Percentiles rank a stretch among this genome's conserved stretches.
Evolutionary conservation across 305 asterid species (phyloP).

Genomic region (Lippia alba): DNA sequence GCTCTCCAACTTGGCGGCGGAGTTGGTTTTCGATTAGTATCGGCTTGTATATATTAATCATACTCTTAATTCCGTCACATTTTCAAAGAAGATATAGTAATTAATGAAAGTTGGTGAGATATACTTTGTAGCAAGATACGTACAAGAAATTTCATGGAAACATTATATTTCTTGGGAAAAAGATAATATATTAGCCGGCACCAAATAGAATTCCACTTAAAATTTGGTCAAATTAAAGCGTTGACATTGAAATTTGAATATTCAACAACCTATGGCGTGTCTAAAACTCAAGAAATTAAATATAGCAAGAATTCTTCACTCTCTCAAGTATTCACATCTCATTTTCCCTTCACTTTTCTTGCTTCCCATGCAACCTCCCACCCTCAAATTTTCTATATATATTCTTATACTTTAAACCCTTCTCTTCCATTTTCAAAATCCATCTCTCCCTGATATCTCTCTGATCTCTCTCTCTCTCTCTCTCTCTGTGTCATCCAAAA

Average conservation of each 20-base stretch:
- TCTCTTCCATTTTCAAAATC: background rate
- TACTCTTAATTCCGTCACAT: background rate
- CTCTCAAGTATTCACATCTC: conserved; percentile 36
- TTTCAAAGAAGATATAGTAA: background rate
- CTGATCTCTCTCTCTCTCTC: conserved; percentile 1
- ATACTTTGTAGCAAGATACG: conserved; percentile 6
- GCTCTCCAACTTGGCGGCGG: too few species aligned
- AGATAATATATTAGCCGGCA: conserved; percentile 29
- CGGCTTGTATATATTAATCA: too few species aligned
- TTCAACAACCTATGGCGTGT: conserved; percentile 53
- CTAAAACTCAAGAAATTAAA: conserved; percentile 29
- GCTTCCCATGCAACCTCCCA: conserved; percentile 31
- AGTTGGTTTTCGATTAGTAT: too few species aligned
- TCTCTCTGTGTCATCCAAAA: conserved; percentile 10
- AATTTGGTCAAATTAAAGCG: conserved; percentile 39
- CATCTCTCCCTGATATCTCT: too few species aligned
- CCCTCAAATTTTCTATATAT: background rate
- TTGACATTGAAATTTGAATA: conserved; percentile 56
- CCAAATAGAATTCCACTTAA: background rate
- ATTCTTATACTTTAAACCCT: conserved; percentile 24
- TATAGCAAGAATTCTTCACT: background rate
- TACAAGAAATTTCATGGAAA: conserved; percentile 39
- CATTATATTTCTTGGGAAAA: too few species aligned
- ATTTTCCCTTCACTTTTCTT: conserved; percentile 25
- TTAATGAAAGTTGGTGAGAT: background rate